Evolutionary conservation across 2,329 filamentous ascomycete genomes (phyloP).

Genomic region (Nakataea oryzae): DNA sequence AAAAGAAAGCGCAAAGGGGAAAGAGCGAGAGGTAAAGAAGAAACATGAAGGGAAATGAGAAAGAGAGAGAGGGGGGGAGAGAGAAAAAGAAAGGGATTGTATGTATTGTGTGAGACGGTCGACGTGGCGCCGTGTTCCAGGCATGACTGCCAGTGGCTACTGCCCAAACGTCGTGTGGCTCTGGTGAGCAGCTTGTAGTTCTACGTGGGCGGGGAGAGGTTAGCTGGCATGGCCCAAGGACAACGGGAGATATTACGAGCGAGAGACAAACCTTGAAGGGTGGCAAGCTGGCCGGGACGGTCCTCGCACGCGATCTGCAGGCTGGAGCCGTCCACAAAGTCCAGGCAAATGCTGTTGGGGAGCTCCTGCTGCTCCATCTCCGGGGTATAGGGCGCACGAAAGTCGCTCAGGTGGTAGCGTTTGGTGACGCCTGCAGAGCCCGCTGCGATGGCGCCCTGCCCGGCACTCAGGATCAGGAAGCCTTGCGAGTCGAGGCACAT

Average conservation of each 20-base stretch:
- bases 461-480: slow-evolving; percentile 68
- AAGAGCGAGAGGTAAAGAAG: no score
- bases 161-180: slow-evolving; percentile 21
- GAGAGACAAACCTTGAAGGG: slow-evolving; percentile 39
- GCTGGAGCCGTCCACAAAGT: slow-evolving; percentile 49
- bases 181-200: slow-evolving; percentile 30
- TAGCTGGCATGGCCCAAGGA: neutral
- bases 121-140: neutral
- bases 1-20: neutral
- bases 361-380: slow-evolving; percentile 90
- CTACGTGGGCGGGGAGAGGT: slow-evolving; percentile 20
- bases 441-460: slow-evolving; percentile 41
- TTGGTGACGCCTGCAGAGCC: slow-evolving; percentile 45
- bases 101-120: no score
- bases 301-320: slow-evolving; percentile 56
- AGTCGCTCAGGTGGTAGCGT: slow-evolving; percentile 78
- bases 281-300: slow-evolving; percentile 42
- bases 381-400: slow-evolving; percentile 67
- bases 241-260: neutral
- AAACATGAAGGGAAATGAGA: no score
- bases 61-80: no score
- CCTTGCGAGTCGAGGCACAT: slow-evolving; percentile 78
- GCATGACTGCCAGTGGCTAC: slow-evolving; percentile 9
- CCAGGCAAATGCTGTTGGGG: slow-evolving; percentile 66
- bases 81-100: no score